These are phyloP conservation scores for Colletotrichum somersetense DNA, from an alignment of 2,329 filamentous ascomycete species.

Conservation along the genomic window DNA sequence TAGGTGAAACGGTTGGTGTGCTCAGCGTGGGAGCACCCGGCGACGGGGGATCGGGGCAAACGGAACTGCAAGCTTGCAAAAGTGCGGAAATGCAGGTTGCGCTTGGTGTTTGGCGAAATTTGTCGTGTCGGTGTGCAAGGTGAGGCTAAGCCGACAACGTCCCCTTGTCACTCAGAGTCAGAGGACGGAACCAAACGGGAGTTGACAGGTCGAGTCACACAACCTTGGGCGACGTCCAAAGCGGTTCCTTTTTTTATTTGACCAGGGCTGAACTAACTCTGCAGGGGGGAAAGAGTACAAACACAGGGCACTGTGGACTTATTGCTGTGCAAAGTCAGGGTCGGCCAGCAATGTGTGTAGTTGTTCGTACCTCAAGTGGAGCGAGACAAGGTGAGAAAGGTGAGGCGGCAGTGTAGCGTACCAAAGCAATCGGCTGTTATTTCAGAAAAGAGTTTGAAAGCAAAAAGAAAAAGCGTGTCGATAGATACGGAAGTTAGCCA, in stretches of 20 bases:
- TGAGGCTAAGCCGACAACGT: conserved; percentile 28
- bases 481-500: conserved; percentile 8
- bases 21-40: conserved; percentile 8
- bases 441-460: background rate
- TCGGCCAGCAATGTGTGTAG: background rate
- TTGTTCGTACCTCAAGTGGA: background rate
- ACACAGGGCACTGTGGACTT: conserved; percentile 1
- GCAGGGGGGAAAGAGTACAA: background rate
- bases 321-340: conserved; percentile 1
- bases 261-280: conserved; percentile 13
- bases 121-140: conserved; percentile 37
- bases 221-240: conserved; percentile 19
- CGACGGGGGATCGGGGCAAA: conserved; percentile 14
- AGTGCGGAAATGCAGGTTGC: conserved; percentile 27
- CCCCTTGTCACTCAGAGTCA: conserved; percentile 17
- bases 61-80: background rate
- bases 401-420: background rate
- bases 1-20: conserved; percentile 6
- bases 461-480: background rate
- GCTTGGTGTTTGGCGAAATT: conserved; percentile 24
- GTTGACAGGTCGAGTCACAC: conserved; percentile 32
- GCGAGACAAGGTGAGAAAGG: background rate
- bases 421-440: background rate
- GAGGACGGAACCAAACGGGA: conserved; percentile 23
- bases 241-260: background rate